phyloP scores from a whole-genome alignment of 345 rosid genomes.

The Murraya paniculata region DNA sequence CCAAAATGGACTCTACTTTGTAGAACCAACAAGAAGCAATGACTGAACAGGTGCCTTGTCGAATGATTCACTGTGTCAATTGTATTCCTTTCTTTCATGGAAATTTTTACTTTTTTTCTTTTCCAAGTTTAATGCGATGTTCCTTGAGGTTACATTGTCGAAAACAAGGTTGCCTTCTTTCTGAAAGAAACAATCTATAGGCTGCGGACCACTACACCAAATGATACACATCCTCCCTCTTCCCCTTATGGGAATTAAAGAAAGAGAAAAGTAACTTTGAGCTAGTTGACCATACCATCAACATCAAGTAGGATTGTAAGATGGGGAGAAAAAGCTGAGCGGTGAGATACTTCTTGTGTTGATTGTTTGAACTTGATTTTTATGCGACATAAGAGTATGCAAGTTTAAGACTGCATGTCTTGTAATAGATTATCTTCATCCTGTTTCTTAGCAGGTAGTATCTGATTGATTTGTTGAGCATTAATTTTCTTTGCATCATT shows the following conservation, averaged over 20 bases:
- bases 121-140: background rate
- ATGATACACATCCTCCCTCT: background rate
- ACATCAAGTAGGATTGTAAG: background rate
- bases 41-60: background rate
- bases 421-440: background rate
- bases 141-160: background rate
- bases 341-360: background rate
- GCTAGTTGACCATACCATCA: background rate
- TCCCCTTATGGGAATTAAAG: background rate
- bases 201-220: background rate
- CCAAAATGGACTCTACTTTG: too few relatives aligned
- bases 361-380: background rate
- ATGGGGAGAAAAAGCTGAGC: background rate
- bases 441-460: background rate
- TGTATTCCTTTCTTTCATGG: background rate
- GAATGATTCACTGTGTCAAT: background rate
- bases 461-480: background rate
- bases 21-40: background rate
- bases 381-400: background rate
- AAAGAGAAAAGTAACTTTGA: background rate
- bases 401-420: background rate
- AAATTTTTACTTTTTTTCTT: background rate
- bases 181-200: background rate
- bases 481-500: background rate
- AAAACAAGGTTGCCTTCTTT: background rate